Conservation (phyloP, 306 rosid genomes). For the Pyrus pyrifolia region DNA sequence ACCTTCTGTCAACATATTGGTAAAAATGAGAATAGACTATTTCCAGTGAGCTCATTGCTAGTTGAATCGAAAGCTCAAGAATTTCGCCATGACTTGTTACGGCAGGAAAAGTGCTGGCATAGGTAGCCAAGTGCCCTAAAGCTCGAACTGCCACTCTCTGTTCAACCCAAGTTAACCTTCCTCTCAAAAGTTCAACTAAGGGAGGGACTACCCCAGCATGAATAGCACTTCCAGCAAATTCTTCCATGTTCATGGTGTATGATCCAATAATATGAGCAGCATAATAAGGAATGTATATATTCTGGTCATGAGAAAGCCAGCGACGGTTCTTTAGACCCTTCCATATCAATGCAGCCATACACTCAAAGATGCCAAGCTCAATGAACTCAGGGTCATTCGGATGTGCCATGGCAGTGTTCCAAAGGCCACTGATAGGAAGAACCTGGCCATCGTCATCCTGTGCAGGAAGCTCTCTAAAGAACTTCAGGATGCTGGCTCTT, state of each 20-base stretch:
- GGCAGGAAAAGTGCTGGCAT: conserved; percentile 74
- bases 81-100: conserved; percentile 87
- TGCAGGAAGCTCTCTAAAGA: conserved; percentile 87
- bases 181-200: conserved; percentile 85
- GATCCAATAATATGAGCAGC: conserved; percentile 98
- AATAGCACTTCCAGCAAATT: conserved; percentile 78
- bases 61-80: conserved; percentile 88
- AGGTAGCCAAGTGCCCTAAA: conserved; percentile 93
- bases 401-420: conserved; percentile 99
- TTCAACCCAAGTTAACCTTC: conserved; percentile 97
- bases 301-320: conserved; percentile 98
- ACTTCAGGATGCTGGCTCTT: conserved; percentile 77
- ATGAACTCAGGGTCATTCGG: conserved; percentile 97
- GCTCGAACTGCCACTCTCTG: conserved; percentile 99
- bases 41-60: conserved; percentile 84
- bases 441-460: conserved; percentile 99
- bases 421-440: conserved; percentile 97
- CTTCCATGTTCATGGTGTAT: conserved; percentile 98
- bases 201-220: conserved; percentile 91
- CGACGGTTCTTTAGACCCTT: conserved; percentile 95
- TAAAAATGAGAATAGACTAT: conserved; percentile 96
- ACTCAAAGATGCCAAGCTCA: conserved; percentile 86
- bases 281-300: conserved; percentile 92
- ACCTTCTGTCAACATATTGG: conserved; percentile 83
- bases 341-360: conserved; percentile 93